Conservation (phyloP, 1,284 basidiomycete genomes). For the Apiotrichum mycotoxinovorans region DNA sequence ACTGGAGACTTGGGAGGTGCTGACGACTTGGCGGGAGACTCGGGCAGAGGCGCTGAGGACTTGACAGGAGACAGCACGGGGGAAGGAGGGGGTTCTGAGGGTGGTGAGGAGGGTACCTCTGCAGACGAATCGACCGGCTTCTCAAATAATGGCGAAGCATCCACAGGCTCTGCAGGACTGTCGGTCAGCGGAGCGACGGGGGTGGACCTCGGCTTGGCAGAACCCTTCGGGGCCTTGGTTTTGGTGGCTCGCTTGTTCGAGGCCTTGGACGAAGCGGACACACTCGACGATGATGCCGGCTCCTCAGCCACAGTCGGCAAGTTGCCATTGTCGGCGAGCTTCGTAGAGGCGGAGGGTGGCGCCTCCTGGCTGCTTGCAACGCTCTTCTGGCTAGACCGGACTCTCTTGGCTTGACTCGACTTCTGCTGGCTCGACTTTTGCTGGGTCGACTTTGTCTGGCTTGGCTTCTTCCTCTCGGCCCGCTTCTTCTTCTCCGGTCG, state of each 20-base stretch:
- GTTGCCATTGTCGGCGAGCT: neutral
- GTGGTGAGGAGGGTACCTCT: neutral
- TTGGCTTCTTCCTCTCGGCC: constrained; percentile 4
- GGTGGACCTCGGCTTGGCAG: too few relatives aligned
- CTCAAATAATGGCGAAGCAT: too few relatives aligned
- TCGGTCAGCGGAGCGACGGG: too few relatives aligned
- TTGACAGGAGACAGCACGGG: neutral
- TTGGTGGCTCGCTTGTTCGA: too few relatives aligned
- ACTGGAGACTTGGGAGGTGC: neutral
- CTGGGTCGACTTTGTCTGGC: constrained; percentile 10
- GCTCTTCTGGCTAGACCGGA: neutral
- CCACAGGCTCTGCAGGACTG: too few relatives aligned
- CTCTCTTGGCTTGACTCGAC: neutral
- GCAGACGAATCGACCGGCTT: too few relatives aligned
- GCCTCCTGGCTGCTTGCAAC: too few relatives aligned
- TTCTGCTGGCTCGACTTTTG: constrained; percentile 1
- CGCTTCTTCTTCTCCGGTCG: constrained; percentile 9
- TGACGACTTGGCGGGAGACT: neutral
- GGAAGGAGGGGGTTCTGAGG: neutral
- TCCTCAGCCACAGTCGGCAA: neutral
- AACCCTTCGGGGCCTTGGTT: too few relatives aligned
- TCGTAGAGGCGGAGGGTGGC: too few relatives aligned
- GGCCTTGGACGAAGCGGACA: neutral
- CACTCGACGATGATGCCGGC: neutral
- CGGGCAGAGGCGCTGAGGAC: neutral